Base-by-base conservation (phyloP, 768 basidiomycete species). In the Sporobolomyces phaffii region DNA sequence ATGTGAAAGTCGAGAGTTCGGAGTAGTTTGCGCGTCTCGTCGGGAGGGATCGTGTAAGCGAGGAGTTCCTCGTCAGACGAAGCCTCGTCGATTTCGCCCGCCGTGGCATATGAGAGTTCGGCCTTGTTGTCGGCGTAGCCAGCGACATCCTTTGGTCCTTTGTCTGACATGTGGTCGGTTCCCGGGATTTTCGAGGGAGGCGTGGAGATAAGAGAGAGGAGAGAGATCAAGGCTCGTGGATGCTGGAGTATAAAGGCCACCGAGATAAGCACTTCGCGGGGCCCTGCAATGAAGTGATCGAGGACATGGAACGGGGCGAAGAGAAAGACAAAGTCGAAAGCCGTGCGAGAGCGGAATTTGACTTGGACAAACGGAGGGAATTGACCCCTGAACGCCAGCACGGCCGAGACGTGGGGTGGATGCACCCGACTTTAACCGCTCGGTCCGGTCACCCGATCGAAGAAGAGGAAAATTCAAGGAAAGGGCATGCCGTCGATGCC, bases 1-100 rank as follows among this genome's bases (percentile, higher is more conserved):
- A 70, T 62, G 47, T 52, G 38, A 14, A 22, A 28, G 69, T 70
- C 69, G 48, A 70, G 56, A 18, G 38, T 65, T 14, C 60, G 31
- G 0, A 70, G 31, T 0, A 70, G 64, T 34, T 6, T 14, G 20
- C n/a, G 22, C 54, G 51, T 18, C 56, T 70, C 69, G 14, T 22
- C 59, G 15, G 59, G 58, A 2, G 48, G 26, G 40, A 64, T 64
- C 24, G 17, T n/a, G 41, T 64, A 64, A 2, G 20, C 29, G 29
- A 59, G 48, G 1, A 64, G 33, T 20, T 64, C 56, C 9, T 58
- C 63, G 17, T 64, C 56, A 4, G 48, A 52, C 24, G 56, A 52
- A 10, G 17, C 15, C 38, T 59, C 56, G 33, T 52, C 49, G 28
- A 64, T 64, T 2, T 45, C 28, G 9, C n/a, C 34, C 15, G 52